These are phyloP conservation scores for Kuraishia cidri DNA, from an alignment of 805 yeast genomes.

Conservation along the genomic window DNA sequence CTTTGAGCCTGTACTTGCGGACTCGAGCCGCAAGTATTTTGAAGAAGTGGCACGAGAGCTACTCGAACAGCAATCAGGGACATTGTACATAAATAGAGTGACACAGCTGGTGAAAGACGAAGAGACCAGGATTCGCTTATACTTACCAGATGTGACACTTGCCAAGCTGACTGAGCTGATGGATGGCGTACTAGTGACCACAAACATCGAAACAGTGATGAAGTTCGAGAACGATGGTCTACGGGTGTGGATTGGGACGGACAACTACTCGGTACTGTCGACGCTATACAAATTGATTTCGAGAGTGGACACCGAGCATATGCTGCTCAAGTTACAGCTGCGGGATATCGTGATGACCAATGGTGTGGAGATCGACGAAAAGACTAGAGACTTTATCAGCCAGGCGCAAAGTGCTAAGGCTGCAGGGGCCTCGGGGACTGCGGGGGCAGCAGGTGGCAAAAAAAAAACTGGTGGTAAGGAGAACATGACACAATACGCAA, in stretches of 20 bases:
- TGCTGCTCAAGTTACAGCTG: constrained; percentile 38
- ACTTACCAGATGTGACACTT: constrained; percentile 42
- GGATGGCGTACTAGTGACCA: constrained; percentile 49
- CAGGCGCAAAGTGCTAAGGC: too few species aligned
- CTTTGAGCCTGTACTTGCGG: constrained; percentile 60
- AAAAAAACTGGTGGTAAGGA: constrained; percentile 17
- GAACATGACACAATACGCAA: constrained; percentile 43
- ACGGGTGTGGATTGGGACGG: constrained; percentile 42
- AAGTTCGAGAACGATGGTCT: constrained; percentile 46
- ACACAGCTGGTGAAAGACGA: constrained; percentile 54
- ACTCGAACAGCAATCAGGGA: constrained; percentile 35
- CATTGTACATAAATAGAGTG: constrained; percentile 43
- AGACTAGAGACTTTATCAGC: constrained; percentile 15
- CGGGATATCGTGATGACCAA: constrained; percentile 32
- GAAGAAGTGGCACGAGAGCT: constrained; percentile 32
- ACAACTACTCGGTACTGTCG: constrained; percentile 30
- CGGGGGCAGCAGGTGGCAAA: constrained; percentile 7
- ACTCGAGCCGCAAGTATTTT: constrained; percentile 49
- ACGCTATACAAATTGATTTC: constrained; percentile 40
- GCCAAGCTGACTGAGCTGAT: constrained; percentile 47
- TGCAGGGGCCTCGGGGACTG: constrained; percentile 7
- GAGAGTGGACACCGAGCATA: constrained; percentile 44
- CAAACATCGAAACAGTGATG: constrained; percentile 49
- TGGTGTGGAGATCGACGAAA: constrained; percentile 29
- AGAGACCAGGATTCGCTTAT: constrained; percentile 41